These are phyloP conservation scores for Fomes fomentarius DNA, from an alignment of 1,284 basidiomycete genomes.

Conservation along the genomic window DNA sequence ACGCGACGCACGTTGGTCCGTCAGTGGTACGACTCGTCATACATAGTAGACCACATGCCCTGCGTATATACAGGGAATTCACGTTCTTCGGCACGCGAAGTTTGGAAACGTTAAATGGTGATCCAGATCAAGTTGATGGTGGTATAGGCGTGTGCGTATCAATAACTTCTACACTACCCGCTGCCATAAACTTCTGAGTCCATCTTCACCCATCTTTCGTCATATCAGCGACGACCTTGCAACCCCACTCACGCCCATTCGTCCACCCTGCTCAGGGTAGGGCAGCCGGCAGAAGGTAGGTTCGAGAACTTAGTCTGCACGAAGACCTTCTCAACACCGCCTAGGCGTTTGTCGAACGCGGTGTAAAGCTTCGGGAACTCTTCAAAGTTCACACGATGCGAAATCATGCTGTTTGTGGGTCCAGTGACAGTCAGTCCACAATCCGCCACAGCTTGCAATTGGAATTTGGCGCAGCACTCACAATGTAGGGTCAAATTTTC, in stretches of 20 bases:
- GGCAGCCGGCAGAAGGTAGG: slow-evolving; percentile 51
- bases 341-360: slow-evolving; percentile 63
- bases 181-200: neutral
- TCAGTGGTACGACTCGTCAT: neutral
- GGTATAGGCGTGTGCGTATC: slow-evolving; percentile 1
- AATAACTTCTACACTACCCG: neutral
- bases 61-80: neutral
- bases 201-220: slow-evolving; percentile 1
- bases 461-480: slow-evolving; percentile 36
- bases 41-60: slow-evolving; percentile 4
- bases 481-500: slow-evolving; percentile 73
- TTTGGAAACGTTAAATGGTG: neutral
- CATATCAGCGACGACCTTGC: neutral
- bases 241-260: slow-evolving; percentile 44
- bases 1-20: slow-evolving; percentile 17
- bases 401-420: slow-evolving; percentile 49
- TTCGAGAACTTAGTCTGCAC: slow-evolving; percentile 57
- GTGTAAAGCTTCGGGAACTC: slow-evolving; percentile 61
- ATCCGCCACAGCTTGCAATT: neutral
- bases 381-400: slow-evolving; percentile 66
- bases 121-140: slow-evolving; percentile 2
- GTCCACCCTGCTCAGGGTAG: slow-evolving; percentile 50
- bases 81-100: neutral
- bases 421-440: slow-evolving; percentile 5
- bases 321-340: slow-evolving; percentile 69